phyloP scores from a whole-genome alignment of 75 land plant species.

The Sequoia sempervirens region DNA sequence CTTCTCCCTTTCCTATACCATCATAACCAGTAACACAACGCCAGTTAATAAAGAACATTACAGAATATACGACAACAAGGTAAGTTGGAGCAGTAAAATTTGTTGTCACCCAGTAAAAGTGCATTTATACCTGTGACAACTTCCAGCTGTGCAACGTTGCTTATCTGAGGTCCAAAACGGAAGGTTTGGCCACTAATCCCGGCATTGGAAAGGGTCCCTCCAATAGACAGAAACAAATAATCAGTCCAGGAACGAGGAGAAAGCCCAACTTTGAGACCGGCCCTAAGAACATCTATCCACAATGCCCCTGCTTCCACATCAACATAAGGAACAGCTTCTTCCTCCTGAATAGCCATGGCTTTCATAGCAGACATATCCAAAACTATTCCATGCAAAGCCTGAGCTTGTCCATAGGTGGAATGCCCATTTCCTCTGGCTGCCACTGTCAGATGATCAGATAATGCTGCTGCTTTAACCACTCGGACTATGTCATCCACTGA shows the following conservation, averaged over 20 bases:
- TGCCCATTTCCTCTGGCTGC: conserved; percentile 43
- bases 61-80: background rate
- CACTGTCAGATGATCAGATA: conserved; percentile 15
- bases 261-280: conserved; percentile 26
- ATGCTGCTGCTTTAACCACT: conserved; percentile 17
- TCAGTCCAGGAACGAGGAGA: conserved; percentile 66
- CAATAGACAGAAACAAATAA: conserved; percentile 55
- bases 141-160: conserved; percentile 63
- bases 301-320: conserved; percentile 35
- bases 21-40: conserved; percentile 4
- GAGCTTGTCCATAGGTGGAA: conserved; percentile 52
- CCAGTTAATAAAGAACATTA: background rate
- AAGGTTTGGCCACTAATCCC: conserved; percentile 70
- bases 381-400: conserved; percentile 47
- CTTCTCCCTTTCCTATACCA: conserved; percentile 55
- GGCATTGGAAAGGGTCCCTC: conserved; percentile 62
- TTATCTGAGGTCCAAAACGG: conserved; percentile 60
- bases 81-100: background rate
- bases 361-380: conserved; percentile 25
- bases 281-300: conserved; percentile 59
- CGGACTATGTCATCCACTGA: conserved; percentile 21
- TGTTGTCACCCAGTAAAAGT: background rate
- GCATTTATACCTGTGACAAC: conserved; percentile 57
- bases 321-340: conserved; percentile 12
- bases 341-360: conserved; percentile 11